Conservation (phyloP, 83 land plant species). For the Picea abies region DNA sequence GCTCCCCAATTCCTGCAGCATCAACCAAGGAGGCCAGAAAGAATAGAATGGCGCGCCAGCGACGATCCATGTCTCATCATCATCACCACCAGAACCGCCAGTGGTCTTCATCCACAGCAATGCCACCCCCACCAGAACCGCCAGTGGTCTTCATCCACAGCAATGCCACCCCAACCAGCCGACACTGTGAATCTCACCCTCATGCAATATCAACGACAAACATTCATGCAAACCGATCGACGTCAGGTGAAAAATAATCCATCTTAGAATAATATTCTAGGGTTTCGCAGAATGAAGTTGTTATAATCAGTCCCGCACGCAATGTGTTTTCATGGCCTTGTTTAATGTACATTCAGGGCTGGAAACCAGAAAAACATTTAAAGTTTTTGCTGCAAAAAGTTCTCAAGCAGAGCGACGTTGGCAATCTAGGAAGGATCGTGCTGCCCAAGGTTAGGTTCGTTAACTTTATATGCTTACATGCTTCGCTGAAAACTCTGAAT, state of each 20-base stretch:
- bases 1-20: constrained; percentile 24
- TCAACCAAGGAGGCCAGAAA: constrained; percentile 79
- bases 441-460: constrained; percentile 59
- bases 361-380: constrained; percentile 76
- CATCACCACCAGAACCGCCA: constrained; percentile 25
- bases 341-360: constrained; percentile 33
- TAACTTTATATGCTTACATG: not conserved
- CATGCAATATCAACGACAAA: constrained; percentile 18
- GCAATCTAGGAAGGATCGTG: constrained; percentile 78
- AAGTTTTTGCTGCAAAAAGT: constrained; percentile 72
- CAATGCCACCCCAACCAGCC: not conserved
- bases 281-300: too few relatives aligned
- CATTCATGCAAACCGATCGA: constrained; percentile 15
- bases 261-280: not conserved
- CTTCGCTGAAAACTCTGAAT: not conserved
- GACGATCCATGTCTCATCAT: constrained; percentile 47
- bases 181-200: constrained; percentile 7
- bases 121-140: constrained; percentile 17
- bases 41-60: constrained; percentile 80
- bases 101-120: constrained; percentile 4
- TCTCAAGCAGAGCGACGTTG: constrained; percentile 82
- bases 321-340: not conserved
- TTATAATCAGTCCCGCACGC: too few relatives aligned
- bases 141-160: constrained; percentile 11
- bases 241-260: constrained; percentile 12